phyloP scores from a whole-genome alignment of 257 asterid species.

The Lithospermum erythrorhizon region DNA sequence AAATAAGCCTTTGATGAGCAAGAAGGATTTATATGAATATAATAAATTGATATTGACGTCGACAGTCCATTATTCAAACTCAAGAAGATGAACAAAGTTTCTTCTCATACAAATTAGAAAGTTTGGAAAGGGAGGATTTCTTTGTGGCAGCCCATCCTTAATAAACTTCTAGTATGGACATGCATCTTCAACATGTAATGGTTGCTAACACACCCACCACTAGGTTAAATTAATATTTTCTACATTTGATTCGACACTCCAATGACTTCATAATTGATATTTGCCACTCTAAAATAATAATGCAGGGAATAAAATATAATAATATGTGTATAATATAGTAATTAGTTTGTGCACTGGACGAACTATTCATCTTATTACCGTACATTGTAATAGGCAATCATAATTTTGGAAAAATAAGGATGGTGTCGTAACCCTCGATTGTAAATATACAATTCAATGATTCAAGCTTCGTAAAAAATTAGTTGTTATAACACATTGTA shows the following conservation, averaged over 20 bases:
- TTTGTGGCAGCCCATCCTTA: neutral
- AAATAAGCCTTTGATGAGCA: neutral
- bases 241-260: neutral
- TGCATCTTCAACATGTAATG: neutral
- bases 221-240: neutral
- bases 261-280: too few species aligned
- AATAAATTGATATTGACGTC: constrained; percentile 11
- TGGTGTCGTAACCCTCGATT: too few species aligned
- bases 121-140: neutral
- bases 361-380: too few species aligned
- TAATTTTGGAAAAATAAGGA: too few species aligned
- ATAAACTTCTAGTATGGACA: neutral
- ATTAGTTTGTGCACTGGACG: too few species aligned
- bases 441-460: too few species aligned
- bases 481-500: too few species aligned
- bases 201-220: neutral
- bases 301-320: too few species aligned
- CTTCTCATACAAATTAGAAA: neutral
- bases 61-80: constrained; percentile 14
- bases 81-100: neutral
- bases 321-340: too few species aligned
- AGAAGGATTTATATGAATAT: constrained; percentile 10
- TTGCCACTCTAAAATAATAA: too few species aligned
- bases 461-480: too few species aligned
- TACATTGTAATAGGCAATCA: too few species aligned